phyloP scores from a whole-genome alignment of 2,329 filamentous ascomycete species.

The Aspergillus sojae region DNA sequence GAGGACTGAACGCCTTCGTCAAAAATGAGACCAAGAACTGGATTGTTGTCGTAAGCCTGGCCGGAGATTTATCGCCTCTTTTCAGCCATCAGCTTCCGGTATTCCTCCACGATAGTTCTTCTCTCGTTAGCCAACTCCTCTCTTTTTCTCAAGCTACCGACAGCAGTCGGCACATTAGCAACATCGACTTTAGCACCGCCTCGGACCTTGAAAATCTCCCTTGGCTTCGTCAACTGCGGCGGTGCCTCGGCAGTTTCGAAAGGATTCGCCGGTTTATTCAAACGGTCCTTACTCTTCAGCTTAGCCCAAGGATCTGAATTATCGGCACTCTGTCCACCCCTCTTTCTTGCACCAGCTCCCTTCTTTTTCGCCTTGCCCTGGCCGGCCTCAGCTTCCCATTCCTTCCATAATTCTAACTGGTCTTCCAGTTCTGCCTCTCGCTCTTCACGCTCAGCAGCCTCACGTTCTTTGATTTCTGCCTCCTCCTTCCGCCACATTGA shows the following conservation, averaged over 20 bases:
- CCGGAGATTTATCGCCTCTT: conserved; percentile 38
- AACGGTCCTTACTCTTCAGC: conserved; percentile 61
- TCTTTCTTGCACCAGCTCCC: conserved; percentile 44
- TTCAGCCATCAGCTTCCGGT: conserved; percentile 69
- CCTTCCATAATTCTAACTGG: conserved; percentile 65
- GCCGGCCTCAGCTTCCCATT: conserved; percentile 60
- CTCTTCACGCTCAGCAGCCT: conserved; percentile 74
- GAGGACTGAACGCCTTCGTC: not conserved
- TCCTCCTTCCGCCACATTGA: conserved; percentile 61
- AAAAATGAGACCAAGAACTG: not conserved
- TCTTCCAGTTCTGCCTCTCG: conserved; percentile 64
- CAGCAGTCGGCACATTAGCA: conserved; percentile 67
- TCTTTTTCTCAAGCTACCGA: conserved; percentile 70
- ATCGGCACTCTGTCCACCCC: conserved; percentile 53
- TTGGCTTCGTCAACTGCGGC: conserved; percentile 67
- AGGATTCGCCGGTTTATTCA: conserved; percentile 39
- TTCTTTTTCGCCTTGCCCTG: conserved; percentile 54
- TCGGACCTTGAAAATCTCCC: conserved; percentile 66
- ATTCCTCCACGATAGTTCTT: conserved; percentile 71
- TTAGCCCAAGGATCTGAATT: conserved; percentile 78
- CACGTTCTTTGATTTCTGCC: conserved; percentile 65
- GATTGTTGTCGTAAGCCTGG: not conserved
- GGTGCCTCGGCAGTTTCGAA: conserved; percentile 70
- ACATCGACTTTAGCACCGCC: conserved; percentile 68
- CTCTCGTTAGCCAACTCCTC: conserved; percentile 73